Base-by-base conservation (phyloP, 345 rosid genomes). In the Syzygium grande region DNA sequence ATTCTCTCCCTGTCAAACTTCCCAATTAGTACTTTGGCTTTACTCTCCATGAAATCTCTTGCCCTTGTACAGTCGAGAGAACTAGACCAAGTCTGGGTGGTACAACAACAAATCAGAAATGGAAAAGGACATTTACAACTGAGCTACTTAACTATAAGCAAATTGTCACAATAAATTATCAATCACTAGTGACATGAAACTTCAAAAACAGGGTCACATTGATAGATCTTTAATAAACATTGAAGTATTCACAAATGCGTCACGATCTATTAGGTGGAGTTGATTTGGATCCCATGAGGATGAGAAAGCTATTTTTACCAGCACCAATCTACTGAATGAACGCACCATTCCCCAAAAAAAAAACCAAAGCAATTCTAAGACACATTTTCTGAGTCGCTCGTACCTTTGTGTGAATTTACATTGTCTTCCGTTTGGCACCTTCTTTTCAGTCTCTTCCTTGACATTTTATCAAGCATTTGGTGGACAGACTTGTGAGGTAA, bases 401-500 rank as follows among this genome's bases (percentile, higher is more conserved):
- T 4, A 23, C 63, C 5, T 58, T 58, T 58, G 63, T 25, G 3
- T 25, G 63, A 58, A 58, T 23, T 58, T 58, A 25, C 29, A 23
- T 0, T 58, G 63, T 0, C 63, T 23, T 25, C 29, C 63, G 5
- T 25, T 4, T 11, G n/a, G 7, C 4, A 25, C 0, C 63, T 58
- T 58, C 63, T 1, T 23, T 58, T 58, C 12, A 3, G 63, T 25
- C 65, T 11, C 65, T 14, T 21, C 1, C 29, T 58, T 25, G 65
- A 25, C 30, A 58, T 58, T 0, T 5, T 58, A 58, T 58, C 65
- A 25, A 58, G 27, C 68, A 5, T 11, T 5, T 59, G 68, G 68
- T 27, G 68, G 68, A 58, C 34, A 59, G 16, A 27, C 68, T 12
- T 12, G 68, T 27, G 30, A 59, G 17, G 0, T 12, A 59, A 27